A percentile compares a stretch with the other conserved stretches of the same genome.
Evolutionary conservation across 306 rosid genomes (phyloP).

Genomic region (Gastrolobium bilobum): DNA sequence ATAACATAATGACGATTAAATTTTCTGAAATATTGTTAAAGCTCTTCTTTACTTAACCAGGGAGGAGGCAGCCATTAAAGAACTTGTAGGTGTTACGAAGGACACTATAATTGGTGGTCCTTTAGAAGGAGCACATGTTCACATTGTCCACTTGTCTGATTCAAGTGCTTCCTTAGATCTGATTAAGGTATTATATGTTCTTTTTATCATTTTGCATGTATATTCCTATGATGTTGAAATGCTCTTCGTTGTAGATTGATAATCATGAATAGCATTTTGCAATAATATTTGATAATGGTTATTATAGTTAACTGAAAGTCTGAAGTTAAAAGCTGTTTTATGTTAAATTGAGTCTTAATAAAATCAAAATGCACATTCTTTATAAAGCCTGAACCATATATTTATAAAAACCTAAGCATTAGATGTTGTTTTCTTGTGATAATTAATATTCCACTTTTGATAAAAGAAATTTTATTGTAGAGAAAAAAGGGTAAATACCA

Average conservation of each 20-base stretch:
- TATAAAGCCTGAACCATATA: neutral
- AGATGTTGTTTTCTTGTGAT: neutral
- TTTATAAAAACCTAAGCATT: neutral
- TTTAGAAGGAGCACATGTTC: slow-evolving; percentile 95
- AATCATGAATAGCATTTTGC: neutral
- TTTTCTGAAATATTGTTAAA: slow-evolving; percentile 17
- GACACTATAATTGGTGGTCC: slow-evolving; percentile 78
- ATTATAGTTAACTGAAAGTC: neutral
- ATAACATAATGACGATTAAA: slow-evolving; percentile 22
- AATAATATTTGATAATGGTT: slow-evolving; percentile 8
- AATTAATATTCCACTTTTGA: neutral
- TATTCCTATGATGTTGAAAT: neutral
- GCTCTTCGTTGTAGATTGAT: neutral
- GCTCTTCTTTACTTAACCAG: slow-evolving; percentile 58
- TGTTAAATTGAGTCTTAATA: neutral
- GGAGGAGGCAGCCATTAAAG: slow-evolving; percentile 90
- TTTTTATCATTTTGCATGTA: slow-evolving; percentile 27
- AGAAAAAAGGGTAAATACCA: neutral
- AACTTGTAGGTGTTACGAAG: slow-evolving; percentile 78
- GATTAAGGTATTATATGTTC: slow-evolving; percentile 69
- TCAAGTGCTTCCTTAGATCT: slow-evolving; percentile 81
- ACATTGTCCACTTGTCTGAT: slow-evolving; percentile 95
- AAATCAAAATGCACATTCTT: neutral
- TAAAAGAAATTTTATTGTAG: neutral
- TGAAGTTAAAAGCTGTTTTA: neutral